phyloP scores from a whole-genome alignment of 2,329 filamentous ascomycete genomes.

The Exserohilum rostratum region DNA sequence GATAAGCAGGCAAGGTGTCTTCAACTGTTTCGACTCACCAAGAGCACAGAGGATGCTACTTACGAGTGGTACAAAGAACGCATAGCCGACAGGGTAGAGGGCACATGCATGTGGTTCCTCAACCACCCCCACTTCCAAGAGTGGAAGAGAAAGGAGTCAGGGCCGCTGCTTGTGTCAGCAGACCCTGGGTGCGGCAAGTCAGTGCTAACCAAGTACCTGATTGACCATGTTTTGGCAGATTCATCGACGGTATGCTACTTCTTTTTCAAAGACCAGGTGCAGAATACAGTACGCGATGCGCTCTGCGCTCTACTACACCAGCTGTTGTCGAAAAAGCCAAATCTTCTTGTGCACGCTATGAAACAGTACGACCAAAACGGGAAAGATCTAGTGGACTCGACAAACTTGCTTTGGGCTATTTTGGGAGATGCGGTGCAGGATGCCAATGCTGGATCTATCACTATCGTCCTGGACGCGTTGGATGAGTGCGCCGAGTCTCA shows the following conservation, averaged over 20 bases:
- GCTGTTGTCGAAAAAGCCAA: conserved; percentile 22
- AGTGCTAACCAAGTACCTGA: conserved; percentile 26
- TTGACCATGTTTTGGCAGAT: conserved; percentile 21
- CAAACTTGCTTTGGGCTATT: conserved; percentile 23
- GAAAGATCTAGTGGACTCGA: conserved; percentile 19
- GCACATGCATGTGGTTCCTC: conserved; percentile 28
- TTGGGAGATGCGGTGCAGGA: conserved; percentile 19
- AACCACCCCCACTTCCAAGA: conserved; percentile 21
- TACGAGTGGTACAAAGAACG: conserved; percentile 31
- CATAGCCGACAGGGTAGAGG: conserved; percentile 24
- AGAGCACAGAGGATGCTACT: conserved; percentile 20
- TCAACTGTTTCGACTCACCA: conserved; percentile 28
- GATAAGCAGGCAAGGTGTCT: conserved; percentile 24
- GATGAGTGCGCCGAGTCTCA: conserved; percentile 26
- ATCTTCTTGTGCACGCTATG: conserved; percentile 22
- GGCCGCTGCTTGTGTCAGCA: conserved; percentile 27
- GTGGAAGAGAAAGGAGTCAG: conserved; percentile 21
- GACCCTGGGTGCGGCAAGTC: conserved; percentile 33
- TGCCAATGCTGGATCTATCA: conserved; percentile 17
- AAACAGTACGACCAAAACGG: conserved; percentile 19
- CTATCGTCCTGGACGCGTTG: conserved; percentile 25
- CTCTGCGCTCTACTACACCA: conserved; percentile 30
- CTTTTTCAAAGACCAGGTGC: conserved; percentile 31
- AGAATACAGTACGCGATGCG: conserved; percentile 25
- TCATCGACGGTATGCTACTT: conserved; percentile 28